Conservation (phyloP, 2,329 filamentous ascomycete genomes). For the Diaporthe sp. region DNA sequence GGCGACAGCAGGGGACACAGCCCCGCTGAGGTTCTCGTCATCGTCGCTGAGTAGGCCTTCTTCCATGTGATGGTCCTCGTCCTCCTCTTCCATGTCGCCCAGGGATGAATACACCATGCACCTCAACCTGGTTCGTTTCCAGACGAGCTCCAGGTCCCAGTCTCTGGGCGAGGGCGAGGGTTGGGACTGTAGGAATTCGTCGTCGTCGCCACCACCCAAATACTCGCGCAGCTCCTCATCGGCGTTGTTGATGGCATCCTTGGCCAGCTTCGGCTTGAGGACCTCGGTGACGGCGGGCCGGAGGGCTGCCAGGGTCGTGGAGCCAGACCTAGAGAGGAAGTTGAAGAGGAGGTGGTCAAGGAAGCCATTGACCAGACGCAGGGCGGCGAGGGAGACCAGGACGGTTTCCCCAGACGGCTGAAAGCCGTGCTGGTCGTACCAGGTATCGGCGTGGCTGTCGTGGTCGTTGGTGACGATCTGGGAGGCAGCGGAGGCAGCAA, state of each 20-base stretch:
- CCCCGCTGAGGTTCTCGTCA: constrained; percentile 72
- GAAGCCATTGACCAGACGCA: constrained; percentile 89
- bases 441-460: constrained; percentile 78
- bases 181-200: constrained; percentile 73
- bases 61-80: constrained; percentile 90
- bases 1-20: constrained; percentile 89
- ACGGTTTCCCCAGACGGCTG: constrained; percentile 77
- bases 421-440: constrained; percentile 78
- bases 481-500: constrained; percentile 88
- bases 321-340: constrained; percentile 84
- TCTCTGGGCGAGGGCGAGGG: constrained; percentile 67
- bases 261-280: constrained; percentile 89
- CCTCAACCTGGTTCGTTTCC: constrained; percentile 91
- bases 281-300: constrained; percentile 88
- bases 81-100: constrained; percentile 97
- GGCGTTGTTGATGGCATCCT: constrained; percentile 64
- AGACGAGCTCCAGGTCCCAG: constrained; percentile 93
- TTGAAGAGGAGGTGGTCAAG: constrained; percentile 94
- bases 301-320: constrained; percentile 81
- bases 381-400: constrained; percentile 78
- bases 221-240: constrained; percentile 79
- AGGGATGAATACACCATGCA: constrained; percentile 99
- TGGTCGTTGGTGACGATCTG: constrained; percentile 93
- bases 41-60: constrained; percentile 79
- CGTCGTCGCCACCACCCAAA: constrained; percentile 82